Conservation (phyloP, 2,329 filamentous ascomycete genomes). For the Botryotinia globosa region DNA sequence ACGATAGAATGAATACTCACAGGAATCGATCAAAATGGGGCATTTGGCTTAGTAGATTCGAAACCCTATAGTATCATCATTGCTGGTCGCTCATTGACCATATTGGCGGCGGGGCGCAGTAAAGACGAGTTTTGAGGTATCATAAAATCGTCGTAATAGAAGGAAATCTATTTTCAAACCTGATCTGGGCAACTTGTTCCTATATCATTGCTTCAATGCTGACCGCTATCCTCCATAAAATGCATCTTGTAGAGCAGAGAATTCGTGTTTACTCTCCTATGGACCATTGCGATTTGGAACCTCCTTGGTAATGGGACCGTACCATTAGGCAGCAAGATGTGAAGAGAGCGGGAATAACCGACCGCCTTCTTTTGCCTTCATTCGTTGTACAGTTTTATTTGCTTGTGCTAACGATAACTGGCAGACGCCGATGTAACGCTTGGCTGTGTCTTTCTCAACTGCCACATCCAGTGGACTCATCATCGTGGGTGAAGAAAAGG, state of each 20-base stretch:
- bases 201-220: slow-evolving; percentile 17
- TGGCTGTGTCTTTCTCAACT: not conserved
- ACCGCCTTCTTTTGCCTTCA: slow-evolving; percentile 11
- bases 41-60: not conserved
- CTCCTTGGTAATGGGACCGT: not conserved
- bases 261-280: not conserved
- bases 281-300: not conserved
- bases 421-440: slow-evolving; percentile 9
- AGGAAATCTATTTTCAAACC: slow-evolving; percentile 11
- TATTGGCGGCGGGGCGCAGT: not conserved
- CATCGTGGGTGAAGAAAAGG: slow-evolving; percentile 9
- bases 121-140: not conserved
- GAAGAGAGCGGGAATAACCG: not conserved
- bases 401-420: slow-evolving; percentile 1
- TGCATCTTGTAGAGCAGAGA: not conserved
- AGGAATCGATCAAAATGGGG: not conserved
- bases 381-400: not conserved
- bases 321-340: slow-evolving; percentile 14
- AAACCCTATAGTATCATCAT: not conserved
- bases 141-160: not conserved
- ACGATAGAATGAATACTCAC: not conserved
- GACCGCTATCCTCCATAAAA: not conserved
- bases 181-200: slow-evolving; percentile 19
- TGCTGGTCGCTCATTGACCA: not conserved
- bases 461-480: not conserved